Percentiles rank a stretch among this genome's conserved stretches.
These are phyloP conservation scores for Dothistroma pini DNA, from an alignment of 2,329 filamentous ascomycete genomes.

Conservation along the genomic window DNA sequence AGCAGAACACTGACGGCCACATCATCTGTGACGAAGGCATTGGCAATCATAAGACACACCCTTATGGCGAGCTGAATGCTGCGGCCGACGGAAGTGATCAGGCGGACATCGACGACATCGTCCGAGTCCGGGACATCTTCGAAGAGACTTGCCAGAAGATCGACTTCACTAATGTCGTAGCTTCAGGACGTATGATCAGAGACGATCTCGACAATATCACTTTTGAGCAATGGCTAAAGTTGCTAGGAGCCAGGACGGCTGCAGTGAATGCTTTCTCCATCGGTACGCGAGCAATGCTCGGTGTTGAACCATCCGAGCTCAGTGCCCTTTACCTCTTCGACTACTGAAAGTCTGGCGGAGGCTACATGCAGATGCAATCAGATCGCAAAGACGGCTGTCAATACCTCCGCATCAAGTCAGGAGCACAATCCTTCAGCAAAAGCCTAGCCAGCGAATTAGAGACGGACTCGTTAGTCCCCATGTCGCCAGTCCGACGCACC, in stretches of 20 bases:
- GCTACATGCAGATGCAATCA: constrained; percentile 52
- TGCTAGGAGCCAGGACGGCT: constrained; percentile 31
- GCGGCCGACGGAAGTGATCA: constrained; percentile 15
- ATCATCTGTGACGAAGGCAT: constrained; percentile 42
- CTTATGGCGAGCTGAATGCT: constrained; percentile 31
- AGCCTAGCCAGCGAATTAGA: constrained; percentile 39
- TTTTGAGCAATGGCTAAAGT: constrained; percentile 39
- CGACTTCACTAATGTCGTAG: constrained; percentile 24
- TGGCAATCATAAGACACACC: constrained; percentile 33
- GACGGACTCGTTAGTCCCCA: constrained; percentile 16
- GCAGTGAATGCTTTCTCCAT: constrained; percentile 41
- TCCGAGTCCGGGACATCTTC: constrained; percentile 36
- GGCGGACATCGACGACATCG: constrained; percentile 28
- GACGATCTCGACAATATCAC: constrained; percentile 38
- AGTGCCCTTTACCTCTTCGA: constrained; percentile 54
- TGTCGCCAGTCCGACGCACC: constrained; percentile 24
- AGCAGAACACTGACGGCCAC: constrained; percentile 48
- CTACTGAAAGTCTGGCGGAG: constrained; percentile 53
- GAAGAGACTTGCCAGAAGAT: constrained; percentile 40
- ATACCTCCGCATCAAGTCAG: constrained; percentile 48
- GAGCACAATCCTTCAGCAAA: constrained; percentile 44
- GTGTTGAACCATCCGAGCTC: constrained; percentile 48
- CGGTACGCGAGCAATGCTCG: constrained; percentile 51
- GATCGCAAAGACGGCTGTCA: constrained; percentile 53
- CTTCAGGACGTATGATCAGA: constrained; percentile 25